Evolutionary conservation across 1,284 basidiomycete species (phyloP).

Genomic region (Heliocybe sulcata): DNA sequence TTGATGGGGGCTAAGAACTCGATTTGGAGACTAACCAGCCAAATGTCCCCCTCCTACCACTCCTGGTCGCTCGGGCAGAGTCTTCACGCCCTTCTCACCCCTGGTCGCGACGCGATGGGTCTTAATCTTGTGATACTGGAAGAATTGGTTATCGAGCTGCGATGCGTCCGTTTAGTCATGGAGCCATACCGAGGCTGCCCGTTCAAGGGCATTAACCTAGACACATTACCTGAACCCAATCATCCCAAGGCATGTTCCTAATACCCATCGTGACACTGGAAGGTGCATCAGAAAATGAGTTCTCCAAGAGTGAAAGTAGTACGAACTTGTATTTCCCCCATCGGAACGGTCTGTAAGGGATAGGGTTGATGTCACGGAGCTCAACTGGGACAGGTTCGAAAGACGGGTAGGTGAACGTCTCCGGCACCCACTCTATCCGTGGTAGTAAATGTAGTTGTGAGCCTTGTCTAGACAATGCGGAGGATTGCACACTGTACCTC

Average conservation of each 20-base stretch:
- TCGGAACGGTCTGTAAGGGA: constrained; percentile 58
- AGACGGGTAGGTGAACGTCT: constrained; percentile 43
- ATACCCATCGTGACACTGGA: constrained; percentile 67
- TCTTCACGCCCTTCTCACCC: constrained; percentile 38
- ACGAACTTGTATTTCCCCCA: constrained; percentile 58
- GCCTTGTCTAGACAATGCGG: neutral
- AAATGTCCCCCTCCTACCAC: constrained; percentile 42
- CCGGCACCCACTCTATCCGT: constrained; percentile 38
- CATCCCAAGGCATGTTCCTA: constrained; percentile 55
- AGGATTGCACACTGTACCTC: constrained; percentile 13
- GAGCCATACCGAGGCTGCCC: too few relatives aligned
- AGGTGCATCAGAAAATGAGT: neutral
- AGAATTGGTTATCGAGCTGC: constrained; percentile 50
- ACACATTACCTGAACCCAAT: constrained; percentile 57
- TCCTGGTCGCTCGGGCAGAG: constrained; percentile 41
- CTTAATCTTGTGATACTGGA: constrained; percentile 45
- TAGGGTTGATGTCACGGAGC: constrained; percentile 38
- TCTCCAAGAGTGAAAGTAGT: neutral
- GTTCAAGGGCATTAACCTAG: neutral
- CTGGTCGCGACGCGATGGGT: constrained; percentile 43
- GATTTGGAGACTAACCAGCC: constrained; percentile 33
- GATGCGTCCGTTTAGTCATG: too few relatives aligned
- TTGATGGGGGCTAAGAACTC: too few relatives aligned
- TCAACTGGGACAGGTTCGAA: constrained; percentile 27
- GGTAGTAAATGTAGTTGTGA: neutral